Conservation (phyloP, 106 monocot species). For the Posidonia australis region DNA sequence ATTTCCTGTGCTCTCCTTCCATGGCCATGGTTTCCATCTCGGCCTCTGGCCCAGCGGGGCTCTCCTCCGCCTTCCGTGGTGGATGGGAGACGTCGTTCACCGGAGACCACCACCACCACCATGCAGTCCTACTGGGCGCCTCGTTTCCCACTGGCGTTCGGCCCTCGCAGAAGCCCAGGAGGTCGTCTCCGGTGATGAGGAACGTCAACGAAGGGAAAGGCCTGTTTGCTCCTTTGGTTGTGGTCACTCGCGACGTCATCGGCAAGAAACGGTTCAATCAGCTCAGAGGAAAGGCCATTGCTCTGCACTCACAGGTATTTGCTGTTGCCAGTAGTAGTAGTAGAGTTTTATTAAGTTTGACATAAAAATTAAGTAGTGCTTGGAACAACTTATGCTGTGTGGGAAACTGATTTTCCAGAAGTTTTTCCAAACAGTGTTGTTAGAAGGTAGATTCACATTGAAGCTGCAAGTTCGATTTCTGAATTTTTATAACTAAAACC, state of each 20-base stretch:
- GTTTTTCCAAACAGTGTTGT: too few relatives aligned
- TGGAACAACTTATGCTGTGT: too few relatives aligned
- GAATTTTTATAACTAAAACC: too few relatives aligned
- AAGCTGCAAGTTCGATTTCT: too few relatives aligned
- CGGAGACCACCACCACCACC: not conserved
- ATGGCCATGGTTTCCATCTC: not conserved
- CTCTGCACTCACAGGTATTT: constrained; percentile 87
- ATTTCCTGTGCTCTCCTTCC: too few relatives aligned
- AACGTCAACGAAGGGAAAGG: constrained; percentile 87
- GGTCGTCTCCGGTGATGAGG: constrained; percentile 44
- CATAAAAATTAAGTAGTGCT: too few relatives aligned
- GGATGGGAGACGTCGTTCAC: not conserved
- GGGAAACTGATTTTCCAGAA: too few relatives aligned
- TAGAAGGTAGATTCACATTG: too few relatives aligned
- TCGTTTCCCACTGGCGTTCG: constrained; percentile 1
- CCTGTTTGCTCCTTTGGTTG: constrained; percentile 68
- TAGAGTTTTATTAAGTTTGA: too few relatives aligned
- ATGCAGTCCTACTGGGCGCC: not conserved
- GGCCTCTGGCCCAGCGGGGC: not conserved
- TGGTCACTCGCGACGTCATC: constrained; percentile 49
- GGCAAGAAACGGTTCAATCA: constrained; percentile 86
- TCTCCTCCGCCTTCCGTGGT: constrained; percentile 1
- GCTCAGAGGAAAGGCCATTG: constrained; percentile 88
- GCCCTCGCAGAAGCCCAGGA: constrained; percentile 12
- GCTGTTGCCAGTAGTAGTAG: too few relatives aligned